Evolutionary conservation across 2,329 filamentous ascomycete genomes (phyloP).

Genomic region (Fusarium robinianum): DNA sequence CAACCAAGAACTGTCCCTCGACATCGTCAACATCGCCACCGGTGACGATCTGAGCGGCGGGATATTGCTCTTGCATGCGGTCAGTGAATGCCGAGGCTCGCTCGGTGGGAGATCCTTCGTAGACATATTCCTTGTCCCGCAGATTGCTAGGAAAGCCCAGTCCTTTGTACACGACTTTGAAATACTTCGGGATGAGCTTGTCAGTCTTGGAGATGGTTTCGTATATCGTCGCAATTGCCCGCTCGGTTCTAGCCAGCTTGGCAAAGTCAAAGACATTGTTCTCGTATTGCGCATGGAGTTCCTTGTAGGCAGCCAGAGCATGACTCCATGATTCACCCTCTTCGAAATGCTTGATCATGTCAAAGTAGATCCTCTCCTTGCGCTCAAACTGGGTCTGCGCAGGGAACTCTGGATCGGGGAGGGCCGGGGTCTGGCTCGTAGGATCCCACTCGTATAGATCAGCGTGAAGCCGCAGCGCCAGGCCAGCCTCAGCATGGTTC

Average conservation of each 20-base stretch:
- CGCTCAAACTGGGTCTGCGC: conserved; percentile 88
- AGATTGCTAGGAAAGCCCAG: conserved; percentile 82
- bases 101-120: conserved; percentile 79
- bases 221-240: conserved; percentile 90
- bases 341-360: conserved; percentile 94
- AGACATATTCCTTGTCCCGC: conserved; percentile 90
- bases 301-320: conserved; percentile 84
- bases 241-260: conserved; percentile 85
- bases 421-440: conserved; percentile 63
- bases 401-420: conserved; percentile 77
- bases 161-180: conserved; percentile 87
- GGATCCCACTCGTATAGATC: conserved; percentile 93
- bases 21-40: conserved; percentile 73
- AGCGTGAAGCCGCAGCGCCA: conserved; percentile 87
- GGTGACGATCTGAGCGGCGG: conserved; percentile 78
- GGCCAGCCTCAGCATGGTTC: conserved; percentile 84
- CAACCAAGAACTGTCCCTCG: conserved; percentile 87
- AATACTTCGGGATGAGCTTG: conserved; percentile 80
- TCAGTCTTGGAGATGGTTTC: conserved; percentile 85
- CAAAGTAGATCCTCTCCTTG: conserved; percentile 89
- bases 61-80: conserved; percentile 89
- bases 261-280: conserved; percentile 86
- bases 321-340: conserved; percentile 93
- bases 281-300: conserved; percentile 91
- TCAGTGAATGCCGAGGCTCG: conserved; percentile 82